Evolutionary conservation across 164 flowering plant genomes (phyloP), one percentile per base, ranked within the genome.

Genomic region (Piper longum): DNA sequence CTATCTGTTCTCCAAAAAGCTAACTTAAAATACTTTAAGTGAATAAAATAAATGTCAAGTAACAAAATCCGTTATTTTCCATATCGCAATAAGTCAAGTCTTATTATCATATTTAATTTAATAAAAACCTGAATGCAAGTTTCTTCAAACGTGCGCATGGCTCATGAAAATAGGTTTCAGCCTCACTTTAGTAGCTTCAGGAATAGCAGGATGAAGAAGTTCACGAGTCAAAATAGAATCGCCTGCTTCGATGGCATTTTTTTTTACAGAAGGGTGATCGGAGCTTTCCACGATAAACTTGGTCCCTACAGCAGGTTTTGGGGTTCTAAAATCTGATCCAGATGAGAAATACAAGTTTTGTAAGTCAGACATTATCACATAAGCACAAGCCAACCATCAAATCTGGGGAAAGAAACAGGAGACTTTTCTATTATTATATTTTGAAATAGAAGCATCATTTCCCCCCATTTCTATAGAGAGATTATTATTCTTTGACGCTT

Each of bases 241-340:
- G 42, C 55, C 45, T 43, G 56, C 18, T 9, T 19, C 43, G 43
- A 36, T 41, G 36, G 48, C 39, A 5, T n/a, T 56, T 8, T 57
- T 51, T 61, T 52, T n/a, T 17, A 51, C 54, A 7, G 4, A 48
- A 60, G 55, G 17, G 11, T 43, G 14, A 8, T 61, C 52, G 17
- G 54, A 54, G 7, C 64, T 43, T 61, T 54, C 43, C 3, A 17
- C 55, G 8, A 16, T 16, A 41, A 41, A 67, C 60, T 42, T 3
- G 51, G 44, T 3, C 42, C 54, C 26, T 16, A 36, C 51, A 66
- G 60, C 58, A 4, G 69, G 69, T 18, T 54, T 67, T 4, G 64
- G 64, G 41, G 60, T 67, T 2, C 64, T 64, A 52, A 60, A 67
- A 67, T 67, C 69, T 67, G 69, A 56, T 45, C 54, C 16, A 19